phyloP scores from a whole-genome alignment of 495 filamentous ascomycete genomes.

The Hyaloscypha hepaticicola region DNA sequence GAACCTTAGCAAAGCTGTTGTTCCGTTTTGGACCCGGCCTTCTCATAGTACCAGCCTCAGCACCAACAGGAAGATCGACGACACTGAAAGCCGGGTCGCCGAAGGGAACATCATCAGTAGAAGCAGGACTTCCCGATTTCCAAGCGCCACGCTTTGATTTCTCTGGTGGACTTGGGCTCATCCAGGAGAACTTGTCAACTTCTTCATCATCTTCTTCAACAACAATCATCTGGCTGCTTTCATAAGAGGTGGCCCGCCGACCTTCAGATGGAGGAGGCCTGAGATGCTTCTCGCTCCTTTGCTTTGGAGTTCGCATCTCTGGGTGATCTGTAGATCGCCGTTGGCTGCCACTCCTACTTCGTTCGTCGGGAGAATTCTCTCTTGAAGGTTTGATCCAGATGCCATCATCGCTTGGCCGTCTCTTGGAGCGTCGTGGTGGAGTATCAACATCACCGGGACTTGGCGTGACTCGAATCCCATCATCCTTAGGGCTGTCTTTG shows the following conservation, averaged over 20 bases:
- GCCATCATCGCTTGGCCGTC: slow-evolving; percentile 29
- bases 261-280: slow-evolving; percentile 12
- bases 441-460: slow-evolving; percentile 1
- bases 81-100: slow-evolving; percentile 59
- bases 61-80: slow-evolving; percentile 49
- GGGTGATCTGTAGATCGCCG: slow-evolving; percentile 24
- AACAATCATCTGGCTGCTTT: neutral
- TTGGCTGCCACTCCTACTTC: slow-evolving; percentile 33
- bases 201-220: slow-evolving; percentile 20
- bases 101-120: slow-evolving; percentile 53
- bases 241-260: slow-evolving; percentile 13
- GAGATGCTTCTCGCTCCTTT: slow-evolving; percentile 19
- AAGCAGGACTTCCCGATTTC: slow-evolving; percentile 35
- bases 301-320: slow-evolving; percentile 16
- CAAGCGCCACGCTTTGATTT: slow-evolving; percentile 17
- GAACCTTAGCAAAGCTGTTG: slow-evolving; percentile 35
- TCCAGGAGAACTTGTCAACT: slow-evolving; percentile 20
- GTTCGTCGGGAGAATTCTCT: slow-evolving; percentile 28
- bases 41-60: slow-evolving; percentile 36
- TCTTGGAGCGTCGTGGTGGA: slow-evolving; percentile 35
- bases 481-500: slow-evolving; percentile 23
- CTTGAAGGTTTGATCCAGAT: slow-evolving; percentile 29
- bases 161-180: slow-evolving; percentile 22
- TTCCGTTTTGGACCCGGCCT: slow-evolving; percentile 25
- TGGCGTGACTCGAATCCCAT: slow-evolving; percentile 35